phyloP scores from a whole-genome alignment of 768 basidiomycete genomes.

The Hemileccinum rubropunctum region DNA sequence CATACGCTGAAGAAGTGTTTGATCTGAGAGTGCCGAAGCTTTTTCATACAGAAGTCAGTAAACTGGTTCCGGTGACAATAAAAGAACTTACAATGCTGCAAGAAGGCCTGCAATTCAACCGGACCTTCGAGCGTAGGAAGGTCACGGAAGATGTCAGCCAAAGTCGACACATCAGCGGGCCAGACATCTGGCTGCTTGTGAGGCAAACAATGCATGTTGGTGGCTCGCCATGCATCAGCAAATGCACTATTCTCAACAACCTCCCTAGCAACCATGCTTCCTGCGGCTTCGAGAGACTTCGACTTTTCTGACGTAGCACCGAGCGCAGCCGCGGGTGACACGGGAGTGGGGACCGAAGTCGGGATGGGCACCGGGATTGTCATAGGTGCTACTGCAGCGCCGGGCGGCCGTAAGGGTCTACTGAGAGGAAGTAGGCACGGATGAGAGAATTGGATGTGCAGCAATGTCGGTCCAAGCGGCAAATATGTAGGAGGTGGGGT shows the following conservation, averaged over 20 bases:
- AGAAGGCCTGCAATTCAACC: constrained; percentile 44
- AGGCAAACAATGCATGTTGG: constrained; percentile 22
- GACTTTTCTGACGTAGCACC: constrained; percentile 64
- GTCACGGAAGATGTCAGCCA: constrained; percentile 37
- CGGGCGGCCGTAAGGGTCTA: constrained; percentile 58
- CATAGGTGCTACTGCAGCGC: constrained; percentile 46
- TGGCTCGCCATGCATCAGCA: constrained; percentile 62
- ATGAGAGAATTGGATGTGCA: constrained; percentile 70
- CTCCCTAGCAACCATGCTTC: constrained; percentile 60
- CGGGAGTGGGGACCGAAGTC: constrained; percentile 75
- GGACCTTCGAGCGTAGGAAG: constrained; percentile 40
- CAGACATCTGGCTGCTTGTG: constrained; percentile 42
- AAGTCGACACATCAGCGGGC: constrained; percentile 52
- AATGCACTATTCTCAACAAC: constrained; percentile 72
- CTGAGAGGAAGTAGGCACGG: constrained; percentile 58
- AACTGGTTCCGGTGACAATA: neutral
- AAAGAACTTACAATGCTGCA: constrained; percentile 34
- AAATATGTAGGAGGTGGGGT: constrained; percentile 74
- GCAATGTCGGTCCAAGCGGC: constrained; percentile 64
- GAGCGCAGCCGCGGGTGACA: constrained; percentile 73
- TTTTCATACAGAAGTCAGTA: constrained; percentile 3
- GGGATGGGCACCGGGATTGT: constrained; percentile 39
- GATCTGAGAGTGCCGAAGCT: constrained; percentile 1
- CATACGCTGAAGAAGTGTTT: constrained; percentile 30
- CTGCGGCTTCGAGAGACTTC: constrained; percentile 66